Evolutionary conservation across 1,284 basidiomycete genomes (phyloP).

Genomic region (Cerrena zonata): DNA sequence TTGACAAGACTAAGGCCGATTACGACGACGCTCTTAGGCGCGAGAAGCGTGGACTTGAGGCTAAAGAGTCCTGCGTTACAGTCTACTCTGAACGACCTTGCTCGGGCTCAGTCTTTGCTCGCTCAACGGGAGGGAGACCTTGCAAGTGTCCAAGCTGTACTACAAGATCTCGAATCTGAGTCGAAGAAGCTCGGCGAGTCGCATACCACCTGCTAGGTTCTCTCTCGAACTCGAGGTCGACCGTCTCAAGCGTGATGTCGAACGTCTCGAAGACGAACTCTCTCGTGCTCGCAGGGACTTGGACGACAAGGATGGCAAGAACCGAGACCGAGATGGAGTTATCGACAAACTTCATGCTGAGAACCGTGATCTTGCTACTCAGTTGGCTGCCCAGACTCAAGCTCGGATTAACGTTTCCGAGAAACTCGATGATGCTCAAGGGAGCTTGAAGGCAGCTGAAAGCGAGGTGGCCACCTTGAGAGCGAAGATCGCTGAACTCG

Average conservation of each 20-base stretch:
- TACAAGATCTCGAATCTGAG: conserved; percentile 62
- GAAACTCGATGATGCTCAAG: conserved; percentile 73
- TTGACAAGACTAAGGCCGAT: conserved; percentile 50
- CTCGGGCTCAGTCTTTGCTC: conserved; percentile 55
- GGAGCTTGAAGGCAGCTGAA: conserved; percentile 58
- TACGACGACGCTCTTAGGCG: conserved; percentile 54
- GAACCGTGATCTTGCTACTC: conserved; percentile 70
- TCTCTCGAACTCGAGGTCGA: conserved; percentile 89
- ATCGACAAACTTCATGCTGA: conserved; percentile 73
- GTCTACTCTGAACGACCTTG: conserved; percentile 54
- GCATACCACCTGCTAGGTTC: conserved; percentile 77
- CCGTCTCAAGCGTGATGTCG: conserved; percentile 79
- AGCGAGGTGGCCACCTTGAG: conserved; percentile 55
- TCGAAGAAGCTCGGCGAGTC: conserved; percentile 74
- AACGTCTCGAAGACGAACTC: conserved; percentile 77
- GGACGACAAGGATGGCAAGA: conserved; percentile 57
- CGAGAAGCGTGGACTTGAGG: conserved; percentile 56
- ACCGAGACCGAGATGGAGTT: conserved; percentile 63
- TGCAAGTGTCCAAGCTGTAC: conserved; percentile 63
- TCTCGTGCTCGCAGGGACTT: conserved; percentile 69
- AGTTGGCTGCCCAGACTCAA: conserved; percentile 79
- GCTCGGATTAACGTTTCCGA: conserved; percentile 78
- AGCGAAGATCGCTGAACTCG: conserved; percentile 66
- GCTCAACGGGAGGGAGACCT: conserved; percentile 70
- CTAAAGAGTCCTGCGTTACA: conserved; percentile 64